Conservation (phyloP, 2,329 filamentous ascomycete species). For the Colletotrichum tamarilloi region DNA sequence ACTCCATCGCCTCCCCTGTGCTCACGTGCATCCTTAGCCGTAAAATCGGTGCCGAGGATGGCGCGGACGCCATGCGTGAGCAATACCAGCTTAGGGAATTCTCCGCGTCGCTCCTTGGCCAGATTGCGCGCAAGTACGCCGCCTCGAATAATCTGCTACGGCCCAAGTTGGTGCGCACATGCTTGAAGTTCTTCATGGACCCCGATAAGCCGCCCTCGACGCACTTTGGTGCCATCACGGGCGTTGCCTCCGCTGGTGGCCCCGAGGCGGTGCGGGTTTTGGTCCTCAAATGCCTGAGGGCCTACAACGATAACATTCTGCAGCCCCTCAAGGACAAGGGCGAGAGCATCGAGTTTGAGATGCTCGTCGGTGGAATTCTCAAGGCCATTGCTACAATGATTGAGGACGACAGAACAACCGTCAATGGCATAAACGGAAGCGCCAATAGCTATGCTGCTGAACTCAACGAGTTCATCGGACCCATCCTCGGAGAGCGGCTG, state of each 20-base stretch:
- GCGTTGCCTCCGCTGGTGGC: slow-evolving; percentile 81
- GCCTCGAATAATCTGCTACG: slow-evolving; percentile 84
- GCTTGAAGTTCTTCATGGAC: slow-evolving; percentile 91
- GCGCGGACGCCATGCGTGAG: slow-evolving; percentile 63
- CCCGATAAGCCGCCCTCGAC: slow-evolving; percentile 84
- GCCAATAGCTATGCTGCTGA: slow-evolving; percentile 53
- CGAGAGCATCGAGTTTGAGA: slow-evolving; percentile 64
- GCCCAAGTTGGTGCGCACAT: slow-evolving; percentile 90
- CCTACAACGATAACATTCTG: slow-evolving; percentile 64
- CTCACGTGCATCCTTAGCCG: slow-evolving; percentile 91
- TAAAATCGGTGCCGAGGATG: slow-evolving; percentile 74
- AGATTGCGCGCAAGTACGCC: slow-evolving; percentile 84
- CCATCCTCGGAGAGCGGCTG: slow-evolving; percentile 63
- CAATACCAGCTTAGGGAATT: slow-evolving; percentile 88
- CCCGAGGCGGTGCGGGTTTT: slow-evolving; percentile 68
- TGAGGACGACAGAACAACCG: slow-evolving; percentile 37
- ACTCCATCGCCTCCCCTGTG: slow-evolving; percentile 82
- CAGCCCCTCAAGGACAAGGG: slow-evolving; percentile 63
- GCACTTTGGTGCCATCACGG: slow-evolving; percentile 89
- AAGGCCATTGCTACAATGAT: slow-evolving; percentile 62
- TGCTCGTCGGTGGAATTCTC: slow-evolving; percentile 66
- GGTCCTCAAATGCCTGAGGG: slow-evolving; percentile 66
- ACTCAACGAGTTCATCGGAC: slow-evolving; percentile 65
- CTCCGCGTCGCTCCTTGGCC: slow-evolving; percentile 82
- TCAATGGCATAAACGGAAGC: slow-evolving; percentile 37